Evolutionary conservation across 148 eudicot genomes (phyloP).

Genomic region (Rhododendron mucronatum): DNA sequence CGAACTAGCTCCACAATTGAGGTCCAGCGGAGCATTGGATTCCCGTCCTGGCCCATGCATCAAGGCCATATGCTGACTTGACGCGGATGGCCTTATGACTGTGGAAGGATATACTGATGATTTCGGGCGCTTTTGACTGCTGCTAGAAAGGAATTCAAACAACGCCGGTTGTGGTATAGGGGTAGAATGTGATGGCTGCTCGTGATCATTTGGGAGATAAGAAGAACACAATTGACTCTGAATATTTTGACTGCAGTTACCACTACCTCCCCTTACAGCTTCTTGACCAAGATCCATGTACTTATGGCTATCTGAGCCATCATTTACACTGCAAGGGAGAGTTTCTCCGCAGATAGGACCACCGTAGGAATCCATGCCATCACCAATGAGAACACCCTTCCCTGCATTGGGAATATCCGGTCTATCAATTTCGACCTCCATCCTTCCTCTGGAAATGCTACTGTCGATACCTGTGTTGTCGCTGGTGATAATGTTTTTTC

Average conservation of each 20-base stretch:
- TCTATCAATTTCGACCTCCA: not conserved
- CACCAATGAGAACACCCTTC: not conserved
- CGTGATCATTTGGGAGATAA: not conserved
- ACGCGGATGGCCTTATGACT: slow-evolving; percentile 3
- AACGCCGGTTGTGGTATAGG: not conserved
- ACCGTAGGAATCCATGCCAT: not conserved
- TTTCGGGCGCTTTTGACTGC: not conserved
- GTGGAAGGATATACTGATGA: slow-evolving; percentile 7
- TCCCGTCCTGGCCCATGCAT: not conserved
- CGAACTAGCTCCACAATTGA: not conserved
- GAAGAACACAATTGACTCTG: not conserved
- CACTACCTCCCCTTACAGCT: not conserved
- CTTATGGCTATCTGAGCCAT: not conserved
- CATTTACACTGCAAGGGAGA: not conserved
- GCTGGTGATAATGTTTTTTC: not conserved
- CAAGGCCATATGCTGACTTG: not conserved
- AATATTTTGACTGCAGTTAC: not conserved
- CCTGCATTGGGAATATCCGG: not conserved
- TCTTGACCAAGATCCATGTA: not conserved
- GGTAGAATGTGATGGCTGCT: not conserved
- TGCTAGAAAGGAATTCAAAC: slow-evolving; percentile 1
- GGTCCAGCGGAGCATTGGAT: not conserved
- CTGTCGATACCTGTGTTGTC: not conserved
- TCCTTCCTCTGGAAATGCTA: not conserved
- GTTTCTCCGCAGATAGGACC: not conserved